A percentile compares a stretch with the other conserved stretches of the same genome.
Evolutionary conservation across 2,329 filamentous ascomycete species (phyloP).

Genomic region (Lasiodiplodia hormozganensis): DNA sequence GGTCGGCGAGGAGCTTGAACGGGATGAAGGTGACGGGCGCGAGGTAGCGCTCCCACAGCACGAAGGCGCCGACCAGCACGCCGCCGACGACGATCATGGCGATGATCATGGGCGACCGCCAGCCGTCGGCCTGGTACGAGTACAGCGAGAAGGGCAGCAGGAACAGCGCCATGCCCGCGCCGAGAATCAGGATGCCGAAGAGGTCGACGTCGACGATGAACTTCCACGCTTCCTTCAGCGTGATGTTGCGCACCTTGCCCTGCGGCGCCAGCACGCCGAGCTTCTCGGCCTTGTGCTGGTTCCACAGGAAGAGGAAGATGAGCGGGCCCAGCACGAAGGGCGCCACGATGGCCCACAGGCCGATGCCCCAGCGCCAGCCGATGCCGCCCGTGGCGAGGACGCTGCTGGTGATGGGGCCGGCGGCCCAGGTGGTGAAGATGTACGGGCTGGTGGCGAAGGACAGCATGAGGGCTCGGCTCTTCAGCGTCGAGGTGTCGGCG

Average conservation of each 20-base stretch:
- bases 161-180: slow-evolving; percentile 65
- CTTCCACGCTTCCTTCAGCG: background rate
- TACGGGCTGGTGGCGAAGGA: slow-evolving; percentile 52
- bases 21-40: slow-evolving; percentile 51
- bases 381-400: slow-evolving; percentile 56
- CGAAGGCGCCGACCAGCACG: slow-evolving; percentile 44
- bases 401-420: slow-evolving; percentile 37
- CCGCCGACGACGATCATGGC: slow-evolving; percentile 47
- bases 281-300: slow-evolving; percentile 64
- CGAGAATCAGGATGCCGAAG: slow-evolving; percentile 53
- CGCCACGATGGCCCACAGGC: slow-evolving; percentile 69
- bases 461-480: slow-evolving; percentile 69
- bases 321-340: slow-evolving; percentile 69
- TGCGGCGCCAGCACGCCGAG: slow-evolving; percentile 12
- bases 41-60: slow-evolving; percentile 47
- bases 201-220: slow-evolving; percentile 12
- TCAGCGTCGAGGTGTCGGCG: slow-evolving; percentile 70
- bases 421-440: slow-evolving; percentile 43
- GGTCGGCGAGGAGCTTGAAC: slow-evolving; percentile 55
- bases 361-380: slow-evolving; percentile 72
- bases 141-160: slow-evolving; percentile 65
- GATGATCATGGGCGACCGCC: slow-evolving; percentile 51
- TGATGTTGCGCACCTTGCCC: slow-evolving; percentile 22
- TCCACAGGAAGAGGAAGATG: slow-evolving; percentile 62
- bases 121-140: slow-evolving; percentile 35